Percentiles rank a stretch among this genome's conserved stretches.
Conservation (phyloP, 352 stramenopile species). For the Phytophthora podocarpi region DNA sequence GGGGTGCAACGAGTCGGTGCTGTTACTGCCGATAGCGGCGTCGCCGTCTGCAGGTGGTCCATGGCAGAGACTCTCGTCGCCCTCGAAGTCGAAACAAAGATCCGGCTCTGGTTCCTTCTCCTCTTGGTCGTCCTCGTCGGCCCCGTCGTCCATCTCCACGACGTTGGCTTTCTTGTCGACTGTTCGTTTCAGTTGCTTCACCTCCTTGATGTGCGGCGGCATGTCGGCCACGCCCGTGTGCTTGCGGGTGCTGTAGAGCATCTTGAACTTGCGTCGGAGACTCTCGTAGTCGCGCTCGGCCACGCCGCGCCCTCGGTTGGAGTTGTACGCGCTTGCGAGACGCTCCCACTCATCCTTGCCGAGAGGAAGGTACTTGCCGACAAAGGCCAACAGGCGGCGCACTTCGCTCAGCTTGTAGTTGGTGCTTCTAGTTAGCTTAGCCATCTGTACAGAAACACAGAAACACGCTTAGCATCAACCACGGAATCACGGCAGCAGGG, state of each 20-base stretch:
- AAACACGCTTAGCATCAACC: too few relatives aligned
- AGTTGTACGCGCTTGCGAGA: too few relatives aligned
- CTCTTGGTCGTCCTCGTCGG: neutral
- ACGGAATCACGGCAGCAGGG: too few relatives aligned
- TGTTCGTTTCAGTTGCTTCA: neutral
- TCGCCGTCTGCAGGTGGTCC: too few relatives aligned
- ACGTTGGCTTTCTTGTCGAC: neutral
- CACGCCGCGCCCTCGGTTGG: neutral
- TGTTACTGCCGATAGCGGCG: too few relatives aligned
- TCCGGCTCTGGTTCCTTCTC: neutral
- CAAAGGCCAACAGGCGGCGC: too few relatives aligned
- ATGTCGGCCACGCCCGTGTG: neutral
- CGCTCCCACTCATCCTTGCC: too few relatives aligned
- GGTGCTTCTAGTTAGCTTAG: neutral
- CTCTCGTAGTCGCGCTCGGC: neutral
- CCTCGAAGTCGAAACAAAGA: neutral
- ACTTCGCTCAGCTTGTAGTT: conserved; percentile 3
- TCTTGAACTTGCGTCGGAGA: neutral
- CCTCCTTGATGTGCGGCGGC: neutral
- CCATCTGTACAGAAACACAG: neutral
- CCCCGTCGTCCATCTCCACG: neutral
- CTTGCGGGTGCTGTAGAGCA: neutral
- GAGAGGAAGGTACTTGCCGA: too few relatives aligned
- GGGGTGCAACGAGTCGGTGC: too few relatives aligned
- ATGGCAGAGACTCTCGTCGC: too few relatives aligned